Base-by-base conservation (phyloP, 2,329 filamentous ascomycete species). In the Ophiostoma fasciatum region DNA sequence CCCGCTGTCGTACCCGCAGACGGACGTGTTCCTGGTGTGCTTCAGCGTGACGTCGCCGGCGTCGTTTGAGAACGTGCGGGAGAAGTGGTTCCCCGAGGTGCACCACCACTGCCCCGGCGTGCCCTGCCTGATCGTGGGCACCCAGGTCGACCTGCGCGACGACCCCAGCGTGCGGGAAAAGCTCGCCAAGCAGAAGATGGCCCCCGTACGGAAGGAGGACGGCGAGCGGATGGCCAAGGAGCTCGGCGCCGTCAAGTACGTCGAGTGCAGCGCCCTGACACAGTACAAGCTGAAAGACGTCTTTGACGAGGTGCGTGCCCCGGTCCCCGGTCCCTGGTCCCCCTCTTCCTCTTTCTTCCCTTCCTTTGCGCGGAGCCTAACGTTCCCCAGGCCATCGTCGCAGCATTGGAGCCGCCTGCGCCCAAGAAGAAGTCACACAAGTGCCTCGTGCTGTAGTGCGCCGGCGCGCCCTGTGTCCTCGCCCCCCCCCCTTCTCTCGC, bases 261-360 rank as follows among this genome's bases (percentile, higher is more conserved):
- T 96, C 45, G 90, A 98, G 64, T 98, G 90, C 66, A 94, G 87
- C 55, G 90, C 90, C 39, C 64, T 98, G 58, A 96, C 90, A 44
- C 90, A 98, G 66, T 94, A 87, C 65, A 94, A 94, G 64, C 65
- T 98, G 47, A 98, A 98, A 70, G 90, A 96, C 55, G 90, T 98
- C 14, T 98, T 98, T 61, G 90, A 98, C 53, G 90, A 96, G 81
- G 87, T 94, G 71, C 49, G 71, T 33, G 6, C 18, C n/a, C n/a
- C n/a, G n/a, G n/a, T n/a, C n/a, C n/a, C n/a, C n/a, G n/a, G n/a
- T n/a, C n/a, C n/a, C n/a, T n/a, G n/a, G 33, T 31, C 23, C 27
- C 19, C 6, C 13, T 8, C 21, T 21, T 25, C 29, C 31, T 23
- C 10, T 33, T 19, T 33, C 13, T 13, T 19, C 12, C 7, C 15